Evolutionary conservation across 2,329 filamentous ascomycete genomes (phyloP).

Genomic region (Alternaria postmessia): DNA sequence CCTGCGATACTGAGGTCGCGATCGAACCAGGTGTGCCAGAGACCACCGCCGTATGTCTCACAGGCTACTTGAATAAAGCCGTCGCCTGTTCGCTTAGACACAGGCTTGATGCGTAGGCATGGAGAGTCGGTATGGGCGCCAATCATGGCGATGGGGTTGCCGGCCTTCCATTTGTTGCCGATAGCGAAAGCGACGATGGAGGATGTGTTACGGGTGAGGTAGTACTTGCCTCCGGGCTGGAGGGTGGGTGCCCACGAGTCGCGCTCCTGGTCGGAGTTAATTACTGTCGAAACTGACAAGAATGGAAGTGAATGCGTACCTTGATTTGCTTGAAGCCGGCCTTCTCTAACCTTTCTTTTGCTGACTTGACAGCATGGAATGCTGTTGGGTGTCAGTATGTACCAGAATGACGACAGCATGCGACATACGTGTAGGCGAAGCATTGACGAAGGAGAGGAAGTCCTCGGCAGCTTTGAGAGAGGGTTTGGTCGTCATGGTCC

Average conservation of each 20-base stretch:
- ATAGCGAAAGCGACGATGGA: slow-evolving; percentile 94
- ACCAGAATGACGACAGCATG: neutral
- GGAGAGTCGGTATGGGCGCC: slow-evolving; percentile 97
- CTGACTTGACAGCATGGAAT: slow-evolving; percentile 89
- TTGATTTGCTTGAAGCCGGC: slow-evolving; percentile 89
- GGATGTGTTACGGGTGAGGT: slow-evolving; percentile 90
- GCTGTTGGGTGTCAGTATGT: slow-evolving; percentile 61
- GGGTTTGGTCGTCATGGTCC: slow-evolving; percentile 50
- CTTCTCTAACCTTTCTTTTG: slow-evolving; percentile 76
- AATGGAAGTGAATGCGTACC: neutral
- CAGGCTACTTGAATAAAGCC: slow-evolving; percentile 95
- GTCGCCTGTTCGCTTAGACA: slow-evolving; percentile 85
- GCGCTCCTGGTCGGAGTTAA: slow-evolving; percentile 67
- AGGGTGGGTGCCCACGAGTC: slow-evolving; percentile 85
- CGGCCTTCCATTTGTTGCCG: slow-evolving; percentile 87
- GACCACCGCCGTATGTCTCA: slow-evolving; percentile 94
- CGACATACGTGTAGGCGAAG: slow-evolving; percentile 84
- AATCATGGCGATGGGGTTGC: slow-evolving; percentile 90
- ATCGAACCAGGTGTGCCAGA: slow-evolving; percentile 99
- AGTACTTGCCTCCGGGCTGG: slow-evolving; percentile 91
- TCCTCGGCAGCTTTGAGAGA: slow-evolving; percentile 69
- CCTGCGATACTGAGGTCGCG: slow-evolving; percentile 91
- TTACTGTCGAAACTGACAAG: too few relatives aligned
- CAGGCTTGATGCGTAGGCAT: slow-evolving; percentile 89
- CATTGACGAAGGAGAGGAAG: slow-evolving; percentile 93